Conservation (phyloP, 2,329 filamentous ascomycete genomes). For the Xylariaceae sp. region DNA sequence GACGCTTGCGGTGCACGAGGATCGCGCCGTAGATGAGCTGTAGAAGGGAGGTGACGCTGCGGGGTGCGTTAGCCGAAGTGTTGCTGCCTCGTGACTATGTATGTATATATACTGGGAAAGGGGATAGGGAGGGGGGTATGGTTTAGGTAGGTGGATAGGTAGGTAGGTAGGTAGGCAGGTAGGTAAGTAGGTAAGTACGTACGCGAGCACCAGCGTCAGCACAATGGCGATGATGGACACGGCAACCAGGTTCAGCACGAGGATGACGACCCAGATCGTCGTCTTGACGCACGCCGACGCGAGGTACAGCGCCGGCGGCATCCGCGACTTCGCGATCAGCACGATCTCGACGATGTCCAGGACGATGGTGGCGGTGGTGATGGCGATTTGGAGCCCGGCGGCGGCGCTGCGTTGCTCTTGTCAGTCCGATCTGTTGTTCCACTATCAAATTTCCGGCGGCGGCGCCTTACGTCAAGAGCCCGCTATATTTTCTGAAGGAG, state of each 20-base stretch:
- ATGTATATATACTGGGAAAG: not conserved
- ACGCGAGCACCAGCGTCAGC: constrained; percentile 19
- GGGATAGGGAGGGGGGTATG: not conserved
- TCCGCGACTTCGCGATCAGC: constrained; percentile 24
- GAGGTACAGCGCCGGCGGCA: constrained; percentile 31
- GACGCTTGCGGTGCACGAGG: constrained; percentile 30
- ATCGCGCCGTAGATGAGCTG: constrained; percentile 31
- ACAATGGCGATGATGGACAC: constrained; percentile 16
- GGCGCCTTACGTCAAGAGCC: constrained; percentile 23
- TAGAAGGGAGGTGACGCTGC: constrained; percentile 22
- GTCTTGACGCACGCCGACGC: constrained; percentile 29
- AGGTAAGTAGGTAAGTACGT: constrained; percentile 8
- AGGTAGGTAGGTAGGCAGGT: not conserved
- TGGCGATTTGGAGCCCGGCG: constrained; percentile 26
- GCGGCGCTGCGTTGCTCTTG: constrained; percentile 14
- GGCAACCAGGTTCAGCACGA: constrained; percentile 20
- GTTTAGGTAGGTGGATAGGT: no score
- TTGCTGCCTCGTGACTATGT: not conserved
- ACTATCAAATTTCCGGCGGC: no score
- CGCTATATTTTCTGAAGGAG: constrained; percentile 2
- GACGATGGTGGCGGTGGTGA: constrained; percentile 25
- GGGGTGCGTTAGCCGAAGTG: not conserved
- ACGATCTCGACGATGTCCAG: constrained; percentile 32
- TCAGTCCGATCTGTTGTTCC: constrained; percentile 1
- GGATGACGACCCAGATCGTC: constrained; percentile 25